A percentile compares a stretch with the other conserved stretches of the same genome.
phyloP scores from a whole-genome alignment of 106 monocot genomes.

The Chionographis japonica region DNA sequence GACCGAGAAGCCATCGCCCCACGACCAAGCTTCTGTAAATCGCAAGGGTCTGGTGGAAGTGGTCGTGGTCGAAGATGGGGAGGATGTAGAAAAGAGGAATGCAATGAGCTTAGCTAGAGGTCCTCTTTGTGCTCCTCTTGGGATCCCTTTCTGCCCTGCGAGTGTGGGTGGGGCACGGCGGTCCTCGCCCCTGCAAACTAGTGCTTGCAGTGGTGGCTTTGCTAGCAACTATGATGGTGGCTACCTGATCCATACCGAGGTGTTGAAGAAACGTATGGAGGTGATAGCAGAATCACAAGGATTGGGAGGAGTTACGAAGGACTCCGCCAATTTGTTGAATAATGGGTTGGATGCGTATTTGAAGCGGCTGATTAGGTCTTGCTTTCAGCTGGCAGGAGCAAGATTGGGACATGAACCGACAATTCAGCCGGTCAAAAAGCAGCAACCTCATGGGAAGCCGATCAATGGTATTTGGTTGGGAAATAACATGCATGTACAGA shows the following conservation, averaged over 20 bases:
- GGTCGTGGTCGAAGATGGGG: conserved; percentile 6
- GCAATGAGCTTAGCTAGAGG: conserved; percentile 10
- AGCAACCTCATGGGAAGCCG: conserved; percentile 23
- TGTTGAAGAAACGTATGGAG: conserved; percentile 57
- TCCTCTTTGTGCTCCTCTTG: conserved; percentile 52
- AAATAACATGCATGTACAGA: conserved; percentile 37
- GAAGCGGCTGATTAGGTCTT: conserved; percentile 49
- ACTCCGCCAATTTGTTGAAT: conserved; percentile 69
- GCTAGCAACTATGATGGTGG: conserved; percentile 24
- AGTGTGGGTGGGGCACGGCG: conserved; percentile 31
- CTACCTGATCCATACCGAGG: conserved; percentile 52
- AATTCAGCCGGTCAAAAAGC: conserved; percentile 21
- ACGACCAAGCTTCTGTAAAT: conserved; percentile 5
- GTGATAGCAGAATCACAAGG: conserved; percentile 46
- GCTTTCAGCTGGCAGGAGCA: conserved; percentile 37
- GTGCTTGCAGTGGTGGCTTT: conserved; percentile 9
- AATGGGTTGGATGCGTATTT: conserved; percentile 59
- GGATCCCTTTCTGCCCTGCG: conserved; percentile 35
- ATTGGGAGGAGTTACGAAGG: conserved; percentile 43
- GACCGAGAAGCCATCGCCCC: conserved; percentile 19
- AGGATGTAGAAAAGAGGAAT: conserved; percentile 10
- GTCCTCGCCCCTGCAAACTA: conserved; percentile 7
- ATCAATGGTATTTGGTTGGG: conserved; percentile 37
- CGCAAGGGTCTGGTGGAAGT: not conserved
- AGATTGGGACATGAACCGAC: conserved; percentile 22